Evolutionary conservation across 164 flowering plant species (phyloP).

Genomic region (Vitis cinerea): DNA sequence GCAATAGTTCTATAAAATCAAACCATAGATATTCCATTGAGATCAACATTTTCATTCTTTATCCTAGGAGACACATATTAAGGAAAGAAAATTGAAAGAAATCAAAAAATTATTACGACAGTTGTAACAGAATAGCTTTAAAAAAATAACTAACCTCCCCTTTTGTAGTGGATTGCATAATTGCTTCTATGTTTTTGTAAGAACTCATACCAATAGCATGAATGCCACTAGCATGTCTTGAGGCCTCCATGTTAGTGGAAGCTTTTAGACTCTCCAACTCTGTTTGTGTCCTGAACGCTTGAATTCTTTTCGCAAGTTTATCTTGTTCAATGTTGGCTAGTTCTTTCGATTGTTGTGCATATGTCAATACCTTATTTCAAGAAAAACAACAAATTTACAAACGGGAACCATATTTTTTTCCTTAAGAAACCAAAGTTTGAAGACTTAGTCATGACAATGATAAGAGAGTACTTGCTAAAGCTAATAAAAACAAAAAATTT

Average conservation of each 20-base stretch:
- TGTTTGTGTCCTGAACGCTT: slow-evolving; percentile 84
- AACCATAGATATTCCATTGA: too few relatives aligned
- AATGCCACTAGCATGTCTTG: slow-evolving; percentile 43
- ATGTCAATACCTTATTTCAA: slow-evolving; percentile 71
- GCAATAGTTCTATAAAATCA: too few relatives aligned
- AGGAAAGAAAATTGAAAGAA: background rate
- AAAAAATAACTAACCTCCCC: slow-evolving; percentile 51
- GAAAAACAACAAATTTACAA: slow-evolving; percentile 3
- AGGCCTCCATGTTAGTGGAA: slow-evolving; percentile 43
- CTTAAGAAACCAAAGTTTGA: background rate
- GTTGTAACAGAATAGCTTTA: background rate
- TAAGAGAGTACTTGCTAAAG: background rate
- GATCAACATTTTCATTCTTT: too few relatives aligned
- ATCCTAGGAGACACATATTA: background rate
- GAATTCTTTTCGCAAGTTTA: slow-evolving; percentile 85
- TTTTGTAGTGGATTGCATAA: slow-evolving; percentile 62
- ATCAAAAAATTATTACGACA: background rate
- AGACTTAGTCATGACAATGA: background rate
- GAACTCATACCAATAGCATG: slow-evolving; percentile 46
- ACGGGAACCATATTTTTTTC: background rate
- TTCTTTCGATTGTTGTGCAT: slow-evolving; percentile 90
- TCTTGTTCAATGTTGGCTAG: slow-evolving; percentile 72
- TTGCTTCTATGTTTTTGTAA: slow-evolving; percentile 64
- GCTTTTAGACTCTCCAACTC: slow-evolving; percentile 58
- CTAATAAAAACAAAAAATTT: background rate